These are phyloP conservation scores for Hypoxylon intermedium DNA, from an alignment of 495 filamentous ascomycete genomes.

Conservation along the genomic window DNA sequence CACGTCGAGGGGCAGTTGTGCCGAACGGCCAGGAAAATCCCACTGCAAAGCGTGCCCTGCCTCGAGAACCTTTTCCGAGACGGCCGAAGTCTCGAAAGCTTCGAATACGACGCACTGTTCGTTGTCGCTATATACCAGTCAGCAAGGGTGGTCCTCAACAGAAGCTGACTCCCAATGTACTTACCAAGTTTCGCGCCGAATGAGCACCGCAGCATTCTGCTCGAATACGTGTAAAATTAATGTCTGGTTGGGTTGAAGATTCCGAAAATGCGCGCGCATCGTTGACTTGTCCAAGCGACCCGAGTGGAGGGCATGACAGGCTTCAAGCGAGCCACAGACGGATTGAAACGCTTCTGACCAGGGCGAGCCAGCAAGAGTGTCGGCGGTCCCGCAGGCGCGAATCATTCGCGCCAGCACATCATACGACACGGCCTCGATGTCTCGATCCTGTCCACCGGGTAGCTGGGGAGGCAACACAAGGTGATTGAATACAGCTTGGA, in stretches of 20 bases:
- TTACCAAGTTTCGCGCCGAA: constrained; percentile 52
- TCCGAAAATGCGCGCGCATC: constrained; percentile 45
- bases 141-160: neutral
- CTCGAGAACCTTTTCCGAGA: constrained; percentile 52
- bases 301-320: constrained; percentile 44
- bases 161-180: constrained; percentile 25
- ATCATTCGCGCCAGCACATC: constrained; percentile 47
- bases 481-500: constrained; percentile 48
- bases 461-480: constrained; percentile 56
- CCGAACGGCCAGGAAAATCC: constrained; percentile 51
- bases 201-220: constrained; percentile 64
- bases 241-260: constrained; percentile 39
- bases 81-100: constrained; percentile 63
- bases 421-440: constrained; percentile 48
- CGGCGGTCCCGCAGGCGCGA: constrained; percentile 40
- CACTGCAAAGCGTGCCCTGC: constrained; percentile 44
- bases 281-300: constrained; percentile 48
- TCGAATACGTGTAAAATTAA: constrained; percentile 58
- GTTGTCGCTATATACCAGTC: constrained; percentile 20
- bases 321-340: constrained; percentile 44
- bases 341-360: constrained; percentile 39
- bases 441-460: constrained; percentile 50
- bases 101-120: constrained; percentile 52
- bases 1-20: constrained; percentile 50
- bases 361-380: constrained; percentile 20